Evolutionary conservation across 2,329 filamentous ascomycete species (phyloP).

Genomic region (Leptodontidium sp.): DNA sequence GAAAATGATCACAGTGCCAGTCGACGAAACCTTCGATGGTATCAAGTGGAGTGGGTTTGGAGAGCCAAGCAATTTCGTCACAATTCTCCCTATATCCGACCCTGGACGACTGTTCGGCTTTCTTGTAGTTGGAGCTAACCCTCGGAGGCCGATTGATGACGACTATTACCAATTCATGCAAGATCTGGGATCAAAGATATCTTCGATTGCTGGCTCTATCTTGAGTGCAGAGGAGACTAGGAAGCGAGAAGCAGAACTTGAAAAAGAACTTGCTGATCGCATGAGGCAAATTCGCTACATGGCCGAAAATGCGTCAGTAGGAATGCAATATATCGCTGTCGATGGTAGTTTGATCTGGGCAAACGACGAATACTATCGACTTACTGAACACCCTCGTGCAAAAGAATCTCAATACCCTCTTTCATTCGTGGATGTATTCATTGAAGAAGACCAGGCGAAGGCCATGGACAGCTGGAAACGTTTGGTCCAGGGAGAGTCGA

Average conservation of each 20-base stretch:
- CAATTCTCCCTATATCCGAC: slow-evolving; percentile 38
- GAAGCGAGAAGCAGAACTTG: slow-evolving; percentile 32
- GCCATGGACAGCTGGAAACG: slow-evolving; percentile 35
- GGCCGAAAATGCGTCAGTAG: slow-evolving; percentile 44
- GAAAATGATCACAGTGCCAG: slow-evolving; percentile 35
- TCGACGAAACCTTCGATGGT: slow-evolving; percentile 39
- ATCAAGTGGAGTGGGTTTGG: slow-evolving; percentile 39
- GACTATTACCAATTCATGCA: slow-evolving; percentile 40
- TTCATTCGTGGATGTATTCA: slow-evolving; percentile 38
- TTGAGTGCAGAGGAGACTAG: slow-evolving; percentile 38
- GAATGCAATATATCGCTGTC: slow-evolving; percentile 41
- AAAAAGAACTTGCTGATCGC: slow-evolving; percentile 36
- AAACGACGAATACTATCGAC: slow-evolving; percentile 41
- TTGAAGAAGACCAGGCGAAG: slow-evolving; percentile 37
- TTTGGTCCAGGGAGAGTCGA: slow-evolving; percentile 33
- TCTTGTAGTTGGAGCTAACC: slow-evolving; percentile 41
- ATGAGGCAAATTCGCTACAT: slow-evolving; percentile 41
- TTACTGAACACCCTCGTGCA: slow-evolving; percentile 35
- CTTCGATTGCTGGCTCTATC: slow-evolving; percentile 38
- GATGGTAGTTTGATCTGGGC: slow-evolving; percentile 42
- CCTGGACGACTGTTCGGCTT: slow-evolving; percentile 38
- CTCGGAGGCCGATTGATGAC: slow-evolving; percentile 41
- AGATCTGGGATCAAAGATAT: slow-evolving; percentile 38
- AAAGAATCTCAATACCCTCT: slow-evolving; percentile 31
- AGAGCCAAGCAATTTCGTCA: slow-evolving; percentile 37